Percentiles rank a stretch among this genome's conserved stretches.
Evolutionary conservation across 495 filamentous ascomycete genomes (phyloP).

Genomic region (Xylaria nigripes): DNA sequence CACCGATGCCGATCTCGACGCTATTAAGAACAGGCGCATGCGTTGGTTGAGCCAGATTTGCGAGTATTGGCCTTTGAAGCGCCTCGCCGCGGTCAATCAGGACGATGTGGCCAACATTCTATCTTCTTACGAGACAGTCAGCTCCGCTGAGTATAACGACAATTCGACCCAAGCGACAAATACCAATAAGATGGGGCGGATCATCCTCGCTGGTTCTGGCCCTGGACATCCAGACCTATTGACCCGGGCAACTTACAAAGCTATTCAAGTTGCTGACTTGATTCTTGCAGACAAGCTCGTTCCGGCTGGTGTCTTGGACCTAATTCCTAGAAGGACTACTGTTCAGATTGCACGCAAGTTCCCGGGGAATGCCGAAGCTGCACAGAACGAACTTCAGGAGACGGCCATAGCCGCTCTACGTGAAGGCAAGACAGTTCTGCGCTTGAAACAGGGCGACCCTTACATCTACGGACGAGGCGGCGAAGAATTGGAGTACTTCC

Average conservation of each 20-base stretch:
- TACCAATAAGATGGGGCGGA: slow-evolving; percentile 44
- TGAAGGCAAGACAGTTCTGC: slow-evolving; percentile 69
- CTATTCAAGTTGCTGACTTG: slow-evolving; percentile 74
- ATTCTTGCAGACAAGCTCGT: slow-evolving; percentile 96
- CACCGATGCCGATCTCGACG: slow-evolving; percentile 60
- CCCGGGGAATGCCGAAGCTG: slow-evolving; percentile 88
- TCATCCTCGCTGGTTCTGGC: slow-evolving; percentile 87
- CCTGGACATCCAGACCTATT: slow-evolving; percentile 89
- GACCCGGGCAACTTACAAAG: slow-evolving; percentile 79
- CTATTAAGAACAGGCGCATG: slow-evolving; percentile 71
- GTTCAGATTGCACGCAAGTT: slow-evolving; percentile 95
- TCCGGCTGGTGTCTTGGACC: slow-evolving; percentile 72
- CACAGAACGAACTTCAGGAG: slow-evolving; percentile 83
- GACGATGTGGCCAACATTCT: slow-evolving; percentile 68
- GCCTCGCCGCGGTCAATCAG: slow-evolving; percentile 71
- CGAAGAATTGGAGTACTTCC: slow-evolving; percentile 87
- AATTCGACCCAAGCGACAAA: neutral
- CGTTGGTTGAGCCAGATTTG: slow-evolving; percentile 94
- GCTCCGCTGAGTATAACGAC: slow-evolving; percentile 4
- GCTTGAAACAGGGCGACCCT: slow-evolving; percentile 93
- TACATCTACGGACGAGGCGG: slow-evolving; percentile 93
- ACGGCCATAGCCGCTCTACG: slow-evolving; percentile 65
- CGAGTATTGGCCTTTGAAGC: slow-evolving; percentile 92
- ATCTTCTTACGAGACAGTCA: slow-evolving; percentile 47
- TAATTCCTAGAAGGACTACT: slow-evolving; percentile 82